phyloP scores from a whole-genome alignment of 345 rosid species.

The Excoecaria agallocha region DNA sequence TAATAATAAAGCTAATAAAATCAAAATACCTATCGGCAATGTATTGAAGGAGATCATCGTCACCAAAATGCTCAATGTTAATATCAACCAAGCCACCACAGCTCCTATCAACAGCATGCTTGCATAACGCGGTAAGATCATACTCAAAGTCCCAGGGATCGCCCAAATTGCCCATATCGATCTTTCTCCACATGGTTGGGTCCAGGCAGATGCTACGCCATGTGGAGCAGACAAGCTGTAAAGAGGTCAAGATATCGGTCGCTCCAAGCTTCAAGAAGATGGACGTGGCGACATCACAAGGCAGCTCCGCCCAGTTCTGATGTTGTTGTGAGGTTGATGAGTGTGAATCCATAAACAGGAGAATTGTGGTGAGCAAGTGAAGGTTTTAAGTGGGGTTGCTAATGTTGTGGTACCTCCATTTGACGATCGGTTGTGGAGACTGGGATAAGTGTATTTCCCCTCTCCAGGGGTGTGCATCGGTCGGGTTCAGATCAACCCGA shows the following conservation, averaged over 20 bases:
- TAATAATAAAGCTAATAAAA: background rate
- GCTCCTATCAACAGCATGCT: conserved; percentile 57
- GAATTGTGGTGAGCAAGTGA: background rate
- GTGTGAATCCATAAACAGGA: conserved; percentile 1
- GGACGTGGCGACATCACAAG: conserved; percentile 41
- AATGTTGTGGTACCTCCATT: no score
- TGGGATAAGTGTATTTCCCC: no score
- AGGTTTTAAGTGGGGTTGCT: no score
- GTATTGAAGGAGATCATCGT: conserved; percentile 43
- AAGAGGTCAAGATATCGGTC: conserved; percentile 39
- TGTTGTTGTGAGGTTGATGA: background rate
- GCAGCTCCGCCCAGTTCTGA: conserved; percentile 55
- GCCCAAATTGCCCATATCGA: conserved; percentile 32
- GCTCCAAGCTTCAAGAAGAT: conserved; percentile 45
- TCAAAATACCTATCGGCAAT: conserved; percentile 44
- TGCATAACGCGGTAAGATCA: conserved; percentile 31
- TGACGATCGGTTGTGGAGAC: no score
- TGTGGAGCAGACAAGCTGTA: conserved; percentile 49
- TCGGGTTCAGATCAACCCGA: no score
- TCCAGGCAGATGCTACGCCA: conserved; percentile 51
- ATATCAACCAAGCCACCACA: conserved; percentile 43
- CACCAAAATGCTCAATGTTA: conserved; percentile 35
- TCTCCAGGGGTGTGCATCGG: no score
- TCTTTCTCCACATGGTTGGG: conserved; percentile 46
- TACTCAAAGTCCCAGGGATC: background rate